Conservation (phyloP, 345 rosid genomes). For the Rhodamnia argentea region DNA sequence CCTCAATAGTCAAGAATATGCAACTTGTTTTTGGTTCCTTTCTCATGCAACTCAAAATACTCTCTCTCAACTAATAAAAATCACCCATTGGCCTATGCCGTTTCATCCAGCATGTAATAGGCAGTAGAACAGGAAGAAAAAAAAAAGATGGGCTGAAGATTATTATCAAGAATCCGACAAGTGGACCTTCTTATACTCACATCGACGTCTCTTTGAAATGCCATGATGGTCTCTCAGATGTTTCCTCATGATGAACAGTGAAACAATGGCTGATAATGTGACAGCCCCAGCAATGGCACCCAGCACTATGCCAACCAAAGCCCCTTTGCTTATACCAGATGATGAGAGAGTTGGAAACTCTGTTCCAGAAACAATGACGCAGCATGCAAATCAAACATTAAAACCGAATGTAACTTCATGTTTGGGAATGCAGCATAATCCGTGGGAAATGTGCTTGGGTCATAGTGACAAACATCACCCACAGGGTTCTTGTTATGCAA, state of each 20-base stretch:
- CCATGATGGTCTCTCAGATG: constrained; percentile 27
- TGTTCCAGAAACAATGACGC: constrained; percentile 13
- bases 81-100: background rate
- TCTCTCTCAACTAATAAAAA: background rate
- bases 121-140: background rate
- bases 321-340: constrained; percentile 51
- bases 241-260: constrained; percentile 46
- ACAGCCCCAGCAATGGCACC: constrained; percentile 69
- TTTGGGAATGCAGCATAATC: background rate
- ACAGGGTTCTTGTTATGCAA: background rate
- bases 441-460: background rate
- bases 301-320: constrained; percentile 49
- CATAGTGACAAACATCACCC: background rate
- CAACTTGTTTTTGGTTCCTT: background rate
- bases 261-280: constrained; percentile 53
- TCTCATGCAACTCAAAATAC: background rate
- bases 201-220: constrained; percentile 34
- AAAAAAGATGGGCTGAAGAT: background rate
- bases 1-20: background rate
- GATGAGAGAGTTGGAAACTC: constrained; percentile 14
- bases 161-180: background rate
- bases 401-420: background rate
- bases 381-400: background rate
- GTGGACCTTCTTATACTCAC: constrained; percentile 27
- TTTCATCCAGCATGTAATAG: background rate